A percentile compares a stretch with the other conserved stretches of the same genome.
Evolutionary conservation across 1,284 basidiomycete genomes (phyloP).

Genomic region (Vanrija pseudolonga): DNA sequence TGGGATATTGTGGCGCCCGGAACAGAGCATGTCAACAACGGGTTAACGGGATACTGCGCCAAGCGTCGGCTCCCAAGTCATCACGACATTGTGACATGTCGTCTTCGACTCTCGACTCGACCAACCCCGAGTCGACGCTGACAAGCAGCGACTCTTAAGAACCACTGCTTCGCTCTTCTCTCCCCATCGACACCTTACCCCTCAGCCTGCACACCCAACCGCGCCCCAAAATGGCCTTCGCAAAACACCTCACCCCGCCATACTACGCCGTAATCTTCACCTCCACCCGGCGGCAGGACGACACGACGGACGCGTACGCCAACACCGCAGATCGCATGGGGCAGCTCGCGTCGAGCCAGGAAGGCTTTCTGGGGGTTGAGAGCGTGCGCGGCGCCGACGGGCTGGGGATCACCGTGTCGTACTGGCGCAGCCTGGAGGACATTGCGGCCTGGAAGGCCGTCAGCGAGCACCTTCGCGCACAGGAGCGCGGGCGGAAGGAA

Average conservation of each 20-base stretch:
- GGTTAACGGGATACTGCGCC: too few species aligned
- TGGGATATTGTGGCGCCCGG: too few species aligned
- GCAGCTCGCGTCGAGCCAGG: background rate
- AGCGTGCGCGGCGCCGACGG: background rate
- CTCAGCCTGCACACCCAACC: too few species aligned
- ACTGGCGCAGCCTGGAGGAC: background rate
- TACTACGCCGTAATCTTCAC: slow-evolving; percentile 1
- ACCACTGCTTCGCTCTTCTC: too few species aligned
- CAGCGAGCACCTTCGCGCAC: background rate
- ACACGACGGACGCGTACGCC: background rate
- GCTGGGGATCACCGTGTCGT: background rate
- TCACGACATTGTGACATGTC: too few species aligned
- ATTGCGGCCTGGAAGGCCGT: background rate
- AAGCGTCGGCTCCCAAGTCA: too few species aligned
- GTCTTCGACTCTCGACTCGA: too few species aligned
- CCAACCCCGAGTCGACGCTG: too few species aligned
- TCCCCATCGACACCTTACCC: too few species aligned
- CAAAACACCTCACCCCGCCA: background rate
- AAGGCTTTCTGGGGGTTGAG: background rate
- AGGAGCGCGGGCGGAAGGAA: background rate
- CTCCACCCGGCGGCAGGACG: background rate
- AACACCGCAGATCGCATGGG: background rate
- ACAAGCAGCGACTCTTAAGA: too few species aligned
- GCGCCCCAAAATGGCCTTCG: too few species aligned
- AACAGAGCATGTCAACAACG: too few species aligned